These are phyloP conservation scores for Cladorrhinum samala DNA, from an alignment of 495 filamentous ascomycete species.

Conservation along the genomic window DNA sequence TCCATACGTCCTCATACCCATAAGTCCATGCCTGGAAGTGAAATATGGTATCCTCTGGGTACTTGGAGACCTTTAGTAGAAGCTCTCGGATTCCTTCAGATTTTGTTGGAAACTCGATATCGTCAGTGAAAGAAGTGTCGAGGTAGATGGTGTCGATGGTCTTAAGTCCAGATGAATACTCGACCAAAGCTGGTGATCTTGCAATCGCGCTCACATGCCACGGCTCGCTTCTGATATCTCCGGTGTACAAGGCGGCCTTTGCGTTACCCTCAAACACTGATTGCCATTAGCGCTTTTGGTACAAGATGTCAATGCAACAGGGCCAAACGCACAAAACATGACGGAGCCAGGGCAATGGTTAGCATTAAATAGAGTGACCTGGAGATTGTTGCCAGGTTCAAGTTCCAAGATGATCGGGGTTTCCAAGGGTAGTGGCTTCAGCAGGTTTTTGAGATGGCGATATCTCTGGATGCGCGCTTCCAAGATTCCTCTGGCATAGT, in stretches of 20 bases:
- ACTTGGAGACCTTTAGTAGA: slow-evolving; percentile 58
- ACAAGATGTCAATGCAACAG: neutral
- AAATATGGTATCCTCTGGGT: slow-evolving; percentile 72
- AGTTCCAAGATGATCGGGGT: slow-evolving; percentile 77
- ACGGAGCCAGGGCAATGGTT: slow-evolving; percentile 91
- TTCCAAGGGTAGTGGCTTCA: slow-evolving; percentile 77
- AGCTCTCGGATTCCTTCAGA: slow-evolving; percentile 73
- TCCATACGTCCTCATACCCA: slow-evolving; percentile 88
- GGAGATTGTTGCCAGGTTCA: slow-evolving; percentile 56
- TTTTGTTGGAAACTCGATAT: slow-evolving; percentile 46
- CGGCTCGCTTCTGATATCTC: slow-evolving; percentile 75
- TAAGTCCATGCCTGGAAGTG: slow-evolving; percentile 91
- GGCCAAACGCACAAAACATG: slow-evolving; percentile 60
- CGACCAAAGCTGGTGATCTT: slow-evolving; percentile 66
- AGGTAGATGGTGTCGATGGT: slow-evolving; percentile 75
- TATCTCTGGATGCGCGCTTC: slow-evolving; percentile 64
- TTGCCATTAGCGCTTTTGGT: neutral
- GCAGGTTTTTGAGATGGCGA: slow-evolving; percentile 64
- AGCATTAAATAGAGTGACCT: slow-evolving; percentile 81
- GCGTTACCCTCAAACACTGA: slow-evolving; percentile 67
- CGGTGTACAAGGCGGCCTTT: slow-evolving; percentile 81
- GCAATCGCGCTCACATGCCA: slow-evolving; percentile 51
- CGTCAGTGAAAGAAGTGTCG: slow-evolving; percentile 70
- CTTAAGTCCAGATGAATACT: slow-evolving; percentile 63
- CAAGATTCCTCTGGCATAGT: slow-evolving; percentile 70